Conservation (phyloP, 176 grass and related monocot species). For the Zoysia japonica region DNA sequence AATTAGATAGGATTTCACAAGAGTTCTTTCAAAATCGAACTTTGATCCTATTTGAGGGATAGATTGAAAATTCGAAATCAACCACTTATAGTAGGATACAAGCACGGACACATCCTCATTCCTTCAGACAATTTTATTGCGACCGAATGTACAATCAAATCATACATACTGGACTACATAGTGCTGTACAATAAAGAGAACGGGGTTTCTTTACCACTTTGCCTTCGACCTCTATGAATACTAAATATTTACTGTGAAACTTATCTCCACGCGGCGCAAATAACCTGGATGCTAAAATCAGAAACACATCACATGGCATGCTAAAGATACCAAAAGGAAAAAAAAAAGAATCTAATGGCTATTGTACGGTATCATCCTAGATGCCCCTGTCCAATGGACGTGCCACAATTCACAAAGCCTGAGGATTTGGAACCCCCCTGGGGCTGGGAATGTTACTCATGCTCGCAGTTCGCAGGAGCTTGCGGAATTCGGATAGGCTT, state of each 20-base stretch:
- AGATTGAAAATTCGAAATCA: not conserved
- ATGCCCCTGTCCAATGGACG: not conserved
- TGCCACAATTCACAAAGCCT: slow-evolving; percentile 29
- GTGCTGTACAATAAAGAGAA: slow-evolving; percentile 44
- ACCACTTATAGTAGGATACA: not conserved
- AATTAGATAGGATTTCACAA: too few relatives aligned
- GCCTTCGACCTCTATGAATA: slow-evolving; percentile 22
- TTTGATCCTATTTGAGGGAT: not conserved
- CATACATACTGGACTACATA: slow-evolving; percentile 8
- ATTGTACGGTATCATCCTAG: slow-evolving; percentile 22
- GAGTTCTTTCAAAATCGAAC: too few relatives aligned
- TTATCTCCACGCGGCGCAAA: slow-evolving; percentile 40
- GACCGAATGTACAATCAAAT: slow-evolving; percentile 30
- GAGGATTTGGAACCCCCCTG: slow-evolving; percentile 52
- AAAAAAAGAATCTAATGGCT: slow-evolving; percentile 21
- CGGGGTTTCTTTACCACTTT: slow-evolving; percentile 2
- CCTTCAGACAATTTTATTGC: slow-evolving; percentile 30
- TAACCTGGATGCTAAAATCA: slow-evolving; percentile 54
- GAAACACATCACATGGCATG: slow-evolving; percentile 48
- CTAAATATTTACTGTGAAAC: slow-evolving; percentile 30
- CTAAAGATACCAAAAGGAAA: not conserved
- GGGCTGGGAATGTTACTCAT: slow-evolving; percentile 88
- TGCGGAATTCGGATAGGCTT: slow-evolving; percentile 82
- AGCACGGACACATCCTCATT: not conserved
- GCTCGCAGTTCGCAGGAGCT: slow-evolving; percentile 85